These are phyloP conservation scores for Leptosphaerulina australis DNA, from an alignment of 2,329 filamentous ascomycete species.

Conservation along the genomic window DNA sequence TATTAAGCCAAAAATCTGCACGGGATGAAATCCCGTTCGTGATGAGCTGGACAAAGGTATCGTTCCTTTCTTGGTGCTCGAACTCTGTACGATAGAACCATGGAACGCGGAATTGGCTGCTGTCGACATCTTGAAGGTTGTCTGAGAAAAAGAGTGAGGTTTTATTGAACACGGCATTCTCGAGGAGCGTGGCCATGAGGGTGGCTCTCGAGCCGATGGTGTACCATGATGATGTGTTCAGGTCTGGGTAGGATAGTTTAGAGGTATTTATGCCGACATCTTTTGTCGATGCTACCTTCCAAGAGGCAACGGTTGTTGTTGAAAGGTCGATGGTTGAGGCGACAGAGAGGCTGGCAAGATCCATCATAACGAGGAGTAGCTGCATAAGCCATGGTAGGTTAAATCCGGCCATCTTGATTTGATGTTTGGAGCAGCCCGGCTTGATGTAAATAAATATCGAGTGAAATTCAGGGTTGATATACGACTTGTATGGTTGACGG, in stretches of 20 bases:
- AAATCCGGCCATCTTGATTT: neutral
- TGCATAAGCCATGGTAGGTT: neutral
- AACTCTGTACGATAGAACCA: conserved; percentile 65
- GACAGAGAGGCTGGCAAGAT: neutral
- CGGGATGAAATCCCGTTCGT: conserved; percentile 66
- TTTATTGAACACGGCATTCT: conserved; percentile 60
- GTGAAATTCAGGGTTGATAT: conserved; percentile 6
- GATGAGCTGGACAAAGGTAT: conserved; percentile 53
- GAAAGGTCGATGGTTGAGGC: conserved; percentile 9
- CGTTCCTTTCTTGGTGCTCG: conserved; percentile 29
- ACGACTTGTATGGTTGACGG: conserved; percentile 4
- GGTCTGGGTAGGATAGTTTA: conserved; percentile 23
- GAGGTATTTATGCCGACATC: conserved; percentile 26
- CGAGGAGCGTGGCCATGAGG: conserved; percentile 63
- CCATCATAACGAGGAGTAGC: conserved; percentile 7
- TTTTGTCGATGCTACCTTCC: conserved; percentile 30
- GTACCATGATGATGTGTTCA: conserved; percentile 60
- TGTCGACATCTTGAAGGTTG: conserved; percentile 55
- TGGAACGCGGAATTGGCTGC: conserved; percentile 57
- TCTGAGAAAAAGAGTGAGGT: conserved; percentile 62
- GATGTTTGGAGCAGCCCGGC: neutral
- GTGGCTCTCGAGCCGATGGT: conserved; percentile 59
- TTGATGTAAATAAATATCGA: neutral
- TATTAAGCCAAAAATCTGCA: conserved; percentile 67
- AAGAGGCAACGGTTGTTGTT: conserved; percentile 25